Evolutionary conservation across 2,329 filamentous ascomycete genomes (phyloP).

Genomic region (Epichloe amarillans): DNA sequence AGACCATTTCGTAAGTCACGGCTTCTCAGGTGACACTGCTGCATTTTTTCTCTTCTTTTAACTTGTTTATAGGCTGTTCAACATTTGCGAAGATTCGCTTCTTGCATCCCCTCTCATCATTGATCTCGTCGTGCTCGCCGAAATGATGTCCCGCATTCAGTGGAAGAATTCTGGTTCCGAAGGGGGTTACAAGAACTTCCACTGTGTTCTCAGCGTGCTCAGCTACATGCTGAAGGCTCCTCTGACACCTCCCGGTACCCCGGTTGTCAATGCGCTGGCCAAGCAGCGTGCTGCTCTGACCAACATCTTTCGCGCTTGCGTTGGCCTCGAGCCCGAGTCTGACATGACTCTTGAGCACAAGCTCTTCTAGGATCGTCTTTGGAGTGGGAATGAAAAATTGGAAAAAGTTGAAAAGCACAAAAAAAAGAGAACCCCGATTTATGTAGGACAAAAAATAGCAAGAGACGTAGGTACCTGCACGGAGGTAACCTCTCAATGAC

Average conservation of each 20-base stretch:
- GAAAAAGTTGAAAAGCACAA: neutral
- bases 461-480: conserved; percentile 9
- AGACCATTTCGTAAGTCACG: conserved; percentile 69
- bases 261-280: conserved; percentile 85
- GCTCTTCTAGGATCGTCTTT: conserved; percentile 51
- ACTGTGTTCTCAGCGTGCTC: conserved; percentile 89
- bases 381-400: neutral
- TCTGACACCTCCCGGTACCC: conserved; percentile 83
- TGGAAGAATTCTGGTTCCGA: conserved; percentile 57
- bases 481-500: neutral
- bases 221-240: conserved; percentile 99
- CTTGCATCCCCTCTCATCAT: conserved; percentile 95
- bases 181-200: conserved; percentile 83
- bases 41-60: conserved; percentile 4
- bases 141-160: conserved; percentile 97
- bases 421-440: neutral
- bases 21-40: neutral
- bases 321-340: conserved; percentile 91
- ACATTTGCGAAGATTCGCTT: conserved; percentile 97
- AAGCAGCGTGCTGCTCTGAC: conserved; percentile 92
- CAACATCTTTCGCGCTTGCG: conserved; percentile 97
- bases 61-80: conserved; percentile 63
- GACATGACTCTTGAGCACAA: conserved; percentile 99
- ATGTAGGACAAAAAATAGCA: conserved; percentile 7
- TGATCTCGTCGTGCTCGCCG: conserved; percentile 79